Percentiles rank a stretch among this genome's conserved stretches.
Evolutionary conservation across 768 basidiomycete genomes (phyloP).

Genomic region (Amyloporia xantha): DNA sequence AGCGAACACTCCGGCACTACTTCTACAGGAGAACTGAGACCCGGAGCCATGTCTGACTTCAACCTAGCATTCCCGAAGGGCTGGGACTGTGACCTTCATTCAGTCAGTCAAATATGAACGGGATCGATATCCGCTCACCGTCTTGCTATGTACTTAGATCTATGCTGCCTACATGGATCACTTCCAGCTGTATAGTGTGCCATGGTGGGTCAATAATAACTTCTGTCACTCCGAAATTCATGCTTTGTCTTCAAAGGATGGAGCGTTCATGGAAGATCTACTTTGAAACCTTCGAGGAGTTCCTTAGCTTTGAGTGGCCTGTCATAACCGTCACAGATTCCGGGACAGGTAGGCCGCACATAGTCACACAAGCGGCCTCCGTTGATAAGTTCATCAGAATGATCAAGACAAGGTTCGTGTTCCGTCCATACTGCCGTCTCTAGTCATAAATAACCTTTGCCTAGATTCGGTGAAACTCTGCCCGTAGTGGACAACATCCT

Average conservation of each 20-base stretch:
- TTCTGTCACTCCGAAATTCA: background rate
- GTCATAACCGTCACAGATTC: constrained; percentile 70
- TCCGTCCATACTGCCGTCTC: background rate
- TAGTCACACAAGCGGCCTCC: constrained; percentile 69
- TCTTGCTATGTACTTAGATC: too few species aligned
- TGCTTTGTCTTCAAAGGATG: constrained; percentile 40
- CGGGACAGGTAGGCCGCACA: constrained; percentile 66
- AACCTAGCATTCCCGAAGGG: constrained; percentile 67
- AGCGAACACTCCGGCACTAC: too few species aligned
- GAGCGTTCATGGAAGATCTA: constrained; percentile 75
- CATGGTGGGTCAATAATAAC: constrained; percentile 41
- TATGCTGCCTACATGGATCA: constrained; percentile 77
- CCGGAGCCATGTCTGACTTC: constrained; percentile 53
- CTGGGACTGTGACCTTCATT: constrained; percentile 78
- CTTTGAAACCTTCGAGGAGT: constrained; percentile 74
- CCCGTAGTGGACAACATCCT: constrained; percentile 70
- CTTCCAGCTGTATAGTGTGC: constrained; percentile 63
- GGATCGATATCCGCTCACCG: too few species aligned
- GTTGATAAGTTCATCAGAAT: constrained; percentile 75
- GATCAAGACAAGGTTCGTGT: constrained; percentile 66
- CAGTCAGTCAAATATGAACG: constrained; percentile 52
- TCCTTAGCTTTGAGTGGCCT: constrained; percentile 80
- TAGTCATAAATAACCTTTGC: background rate
- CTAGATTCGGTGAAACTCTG: constrained; percentile 70
- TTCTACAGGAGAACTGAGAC: too few species aligned